These are phyloP conservation scores for Pleoardoris graminearum DNA, from an alignment of 2,329 filamentous ascomycete species.

Conservation along the genomic window DNA sequence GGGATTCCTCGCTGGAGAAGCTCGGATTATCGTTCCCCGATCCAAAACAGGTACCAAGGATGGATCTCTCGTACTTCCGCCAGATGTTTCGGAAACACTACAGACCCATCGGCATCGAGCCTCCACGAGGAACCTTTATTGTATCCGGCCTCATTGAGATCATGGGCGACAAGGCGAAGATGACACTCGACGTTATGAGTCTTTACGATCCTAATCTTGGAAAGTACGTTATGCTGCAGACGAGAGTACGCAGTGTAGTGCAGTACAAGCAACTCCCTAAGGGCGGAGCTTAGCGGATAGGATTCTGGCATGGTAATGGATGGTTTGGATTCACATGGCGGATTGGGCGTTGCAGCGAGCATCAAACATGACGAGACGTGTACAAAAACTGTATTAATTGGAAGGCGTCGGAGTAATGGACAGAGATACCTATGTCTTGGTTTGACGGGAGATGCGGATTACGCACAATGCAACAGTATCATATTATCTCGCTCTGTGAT, in stretches of 20 bases:
- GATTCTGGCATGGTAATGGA: neutral
- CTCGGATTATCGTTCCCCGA: slow-evolving; percentile 30
- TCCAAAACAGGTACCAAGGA: slow-evolving; percentile 24
- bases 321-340: slow-evolving; percentile 2
- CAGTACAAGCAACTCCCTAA: slow-evolving; percentile 45
- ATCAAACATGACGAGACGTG: neutral
- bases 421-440: slow-evolving; percentile 1
- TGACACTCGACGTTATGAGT: slow-evolving; percentile 51
- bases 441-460: neutral
- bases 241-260: slow-evolving; percentile 25
- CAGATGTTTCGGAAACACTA: slow-evolving; percentile 22
- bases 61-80: slow-evolving; percentile 35
- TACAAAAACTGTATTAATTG: slow-evolving; percentile 1
- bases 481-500: neutral
- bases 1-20: slow-evolving; percentile 23
- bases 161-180: slow-evolving; percentile 46
- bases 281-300: slow-evolving; percentile 37
- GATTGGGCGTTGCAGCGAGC: neutral
- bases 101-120: slow-evolving; percentile 28
- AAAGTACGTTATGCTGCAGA: slow-evolving; percentile 42
- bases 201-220: slow-evolving; percentile 51
- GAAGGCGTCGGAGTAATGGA: neutral
- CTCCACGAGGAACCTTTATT: slow-evolving; percentile 51
- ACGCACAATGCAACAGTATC: neutral
- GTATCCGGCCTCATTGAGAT: slow-evolving; percentile 53